phyloP scores from a whole-genome alignment of 345 rosid species.

The Lumnitzera littorea region DNA sequence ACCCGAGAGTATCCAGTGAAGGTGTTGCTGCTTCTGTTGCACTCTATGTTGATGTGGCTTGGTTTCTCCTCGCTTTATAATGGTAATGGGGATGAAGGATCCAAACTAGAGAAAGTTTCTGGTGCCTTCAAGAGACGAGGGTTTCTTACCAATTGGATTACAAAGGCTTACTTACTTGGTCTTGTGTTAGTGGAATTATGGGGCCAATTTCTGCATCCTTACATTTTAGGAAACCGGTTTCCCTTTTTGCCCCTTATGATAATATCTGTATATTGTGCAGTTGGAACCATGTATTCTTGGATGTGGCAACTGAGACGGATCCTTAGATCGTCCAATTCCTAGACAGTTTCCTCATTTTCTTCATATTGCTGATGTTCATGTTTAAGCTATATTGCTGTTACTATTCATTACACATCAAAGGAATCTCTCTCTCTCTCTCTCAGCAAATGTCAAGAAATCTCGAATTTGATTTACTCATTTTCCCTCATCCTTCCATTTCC shows the following conservation, averaged over 20 bases:
- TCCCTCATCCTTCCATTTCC: too few species aligned
- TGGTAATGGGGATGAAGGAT: slow-evolving; percentile 2
- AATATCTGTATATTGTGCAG: slow-evolving; percentile 62
- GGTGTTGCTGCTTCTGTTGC: slow-evolving; percentile 53
- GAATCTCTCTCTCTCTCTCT: too few species aligned
- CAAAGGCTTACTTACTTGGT: slow-evolving; percentile 51
- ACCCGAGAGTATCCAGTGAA: slow-evolving; percentile 84
- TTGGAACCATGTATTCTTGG: slow-evolving; percentile 74
- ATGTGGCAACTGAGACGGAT: slow-evolving; percentile 67
- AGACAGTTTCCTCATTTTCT: too few species aligned
- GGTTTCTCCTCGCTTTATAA: slow-evolving; percentile 36
- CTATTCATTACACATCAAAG: too few species aligned
- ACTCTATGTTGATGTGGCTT: slow-evolving; percentile 47
- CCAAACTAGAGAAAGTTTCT: background rate
- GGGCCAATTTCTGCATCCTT: slow-evolving; percentile 64
- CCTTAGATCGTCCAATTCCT: slow-evolving; percentile 6
- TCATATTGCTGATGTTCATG: too few species aligned
- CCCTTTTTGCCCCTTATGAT: slow-evolving; percentile 77
- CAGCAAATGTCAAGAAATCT: too few species aligned
- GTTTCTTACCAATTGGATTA: slow-evolving; percentile 40
- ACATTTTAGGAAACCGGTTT: slow-evolving; percentile 53
- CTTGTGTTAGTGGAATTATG: slow-evolving; percentile 58
- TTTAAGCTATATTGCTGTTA: too few species aligned
- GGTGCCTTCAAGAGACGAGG: slow-evolving; percentile 18
- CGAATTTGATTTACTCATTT: too few species aligned